These are phyloP conservation scores for Larix kaempferi DNA, from an alignment of 75 land plant species.

Conservation along the genomic window DNA sequence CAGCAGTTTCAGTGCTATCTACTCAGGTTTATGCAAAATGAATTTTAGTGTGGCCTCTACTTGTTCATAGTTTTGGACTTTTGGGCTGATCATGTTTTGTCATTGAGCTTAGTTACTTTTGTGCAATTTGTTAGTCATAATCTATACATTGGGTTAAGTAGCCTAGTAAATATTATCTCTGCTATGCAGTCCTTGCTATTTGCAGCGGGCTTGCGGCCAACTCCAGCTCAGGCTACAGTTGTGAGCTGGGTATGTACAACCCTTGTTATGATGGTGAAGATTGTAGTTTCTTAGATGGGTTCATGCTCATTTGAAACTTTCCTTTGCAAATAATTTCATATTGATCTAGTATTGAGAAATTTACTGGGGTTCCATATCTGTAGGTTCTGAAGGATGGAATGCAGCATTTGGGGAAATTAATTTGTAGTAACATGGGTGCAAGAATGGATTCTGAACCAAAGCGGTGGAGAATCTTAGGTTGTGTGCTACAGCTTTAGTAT, in stretches of 20 bases:
- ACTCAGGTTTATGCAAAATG: slow-evolving; percentile 63
- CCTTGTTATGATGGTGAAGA: slow-evolving; percentile 3
- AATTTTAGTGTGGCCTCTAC: not conserved
- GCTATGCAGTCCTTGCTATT: slow-evolving; percentile 85
- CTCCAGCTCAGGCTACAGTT: slow-evolving; percentile 97
- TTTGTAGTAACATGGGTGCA: slow-evolving; percentile 95
- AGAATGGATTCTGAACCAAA: slow-evolving; percentile 99
- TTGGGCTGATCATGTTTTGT: not conserved
- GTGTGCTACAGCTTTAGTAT: slow-evolving; percentile 12
- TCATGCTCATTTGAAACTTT: not conserved
- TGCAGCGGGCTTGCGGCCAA: slow-evolving; percentile 98
- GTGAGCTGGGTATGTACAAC: slow-evolving; percentile 86
- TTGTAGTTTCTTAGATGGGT: not conserved
- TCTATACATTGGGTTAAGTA: not conserved
- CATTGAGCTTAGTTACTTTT: not conserved
- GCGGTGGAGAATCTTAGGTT: slow-evolving; percentile 96
- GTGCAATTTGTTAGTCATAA: not conserved
- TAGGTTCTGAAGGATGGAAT: slow-evolving; percentile 97
- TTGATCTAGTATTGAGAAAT: not conserved
- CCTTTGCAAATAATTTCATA: not conserved
- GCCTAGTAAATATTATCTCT: slow-evolving; percentile 12
- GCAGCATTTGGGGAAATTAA: slow-evolving; percentile 94
- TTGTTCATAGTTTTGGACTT: slow-evolving; percentile 5
- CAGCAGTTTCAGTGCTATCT: slow-evolving; percentile 82
- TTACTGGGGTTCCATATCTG: not conserved